Conservation (phyloP, 1,284 basidiomycete species). For the Heliocybe sulcata region DNA sequence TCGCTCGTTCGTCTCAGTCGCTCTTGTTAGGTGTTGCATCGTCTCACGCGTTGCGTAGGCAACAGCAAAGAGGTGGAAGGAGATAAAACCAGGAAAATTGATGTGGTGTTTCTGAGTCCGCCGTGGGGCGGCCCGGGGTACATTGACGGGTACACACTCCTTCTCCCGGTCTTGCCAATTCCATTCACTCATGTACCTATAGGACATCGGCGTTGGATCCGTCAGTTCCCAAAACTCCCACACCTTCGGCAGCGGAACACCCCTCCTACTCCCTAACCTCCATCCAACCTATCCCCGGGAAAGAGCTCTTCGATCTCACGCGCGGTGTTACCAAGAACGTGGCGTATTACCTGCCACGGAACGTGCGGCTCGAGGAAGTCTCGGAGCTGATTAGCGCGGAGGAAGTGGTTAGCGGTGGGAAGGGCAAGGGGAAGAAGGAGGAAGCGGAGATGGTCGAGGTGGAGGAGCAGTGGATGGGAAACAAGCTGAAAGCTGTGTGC, state of each 20-base stretch:
- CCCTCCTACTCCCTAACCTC: constrained; percentile 64
- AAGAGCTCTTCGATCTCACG: constrained; percentile 72
- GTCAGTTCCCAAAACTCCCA: constrained; percentile 7
- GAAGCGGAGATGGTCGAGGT: constrained; percentile 60
- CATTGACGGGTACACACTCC: constrained; percentile 2
- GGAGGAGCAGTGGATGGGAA: constrained; percentile 87
- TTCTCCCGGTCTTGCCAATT: background rate
- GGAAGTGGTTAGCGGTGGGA: too few relatives aligned
- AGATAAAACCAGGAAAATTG: constrained; percentile 45
- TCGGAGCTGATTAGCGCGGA: constrained; percentile 36
- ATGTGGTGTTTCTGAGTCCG: constrained; percentile 88
- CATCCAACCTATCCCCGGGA: constrained; percentile 77
- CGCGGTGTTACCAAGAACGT: constrained; percentile 71
- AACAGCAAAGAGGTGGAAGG: background rate
- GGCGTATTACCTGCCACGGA: constrained; percentile 88
- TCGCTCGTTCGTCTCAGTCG: constrained; percentile 17
- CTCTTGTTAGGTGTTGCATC: constrained; percentile 2
- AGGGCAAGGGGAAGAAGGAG: too few relatives aligned
- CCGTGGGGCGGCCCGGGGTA: constrained; percentile 89
- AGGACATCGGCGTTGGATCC: constrained; percentile 3
- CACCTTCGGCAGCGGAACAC: constrained; percentile 28
- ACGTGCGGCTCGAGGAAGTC: constrained; percentile 72
- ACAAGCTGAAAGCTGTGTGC: constrained; percentile 77
- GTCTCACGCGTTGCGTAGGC: background rate
- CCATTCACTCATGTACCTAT: background rate